Conservation (phyloP, 1,284 basidiomycete genomes). For the Quambalaria eucalypti region DNA sequence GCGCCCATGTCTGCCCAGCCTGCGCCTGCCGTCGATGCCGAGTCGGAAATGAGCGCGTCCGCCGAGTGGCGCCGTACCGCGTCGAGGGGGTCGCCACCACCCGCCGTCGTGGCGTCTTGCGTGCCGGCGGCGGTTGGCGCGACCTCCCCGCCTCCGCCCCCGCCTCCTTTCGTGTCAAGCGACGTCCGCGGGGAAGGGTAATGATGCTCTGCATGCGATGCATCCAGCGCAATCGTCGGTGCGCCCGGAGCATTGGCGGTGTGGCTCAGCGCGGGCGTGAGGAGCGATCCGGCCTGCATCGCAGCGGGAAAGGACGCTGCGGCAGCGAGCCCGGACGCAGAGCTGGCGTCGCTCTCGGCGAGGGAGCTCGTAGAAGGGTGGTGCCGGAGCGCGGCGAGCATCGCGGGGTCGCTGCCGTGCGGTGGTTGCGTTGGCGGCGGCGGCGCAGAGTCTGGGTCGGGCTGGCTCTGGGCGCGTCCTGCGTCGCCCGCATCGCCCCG, state of each 20-base stretch:
- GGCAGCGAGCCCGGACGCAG: constrained; percentile 26
- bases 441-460: no score
- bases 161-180: no score
- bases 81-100: constrained; percentile 16
- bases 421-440: no score
- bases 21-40: neutral
- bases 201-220: neutral
- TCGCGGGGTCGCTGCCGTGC: no score
- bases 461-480: constrained; percentile 12
- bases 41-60: neutral
- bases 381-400: no score
- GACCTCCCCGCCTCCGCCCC: no score
- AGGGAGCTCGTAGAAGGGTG: no score
- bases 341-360: constrained; percentile 20
- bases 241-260: neutral
- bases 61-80: constrained; percentile 18
- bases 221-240: neutral
- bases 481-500: neutral
- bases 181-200: no score
- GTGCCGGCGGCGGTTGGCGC: neutral
- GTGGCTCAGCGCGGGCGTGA: neutral
- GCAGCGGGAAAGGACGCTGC: constrained; percentile 31
- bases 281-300: constrained; percentile 11
- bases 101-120: no score
- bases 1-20: constrained; percentile 24